Base-by-base conservation (phyloP, 352 stramenopile species). In the Phytophthora pini region DNA sequence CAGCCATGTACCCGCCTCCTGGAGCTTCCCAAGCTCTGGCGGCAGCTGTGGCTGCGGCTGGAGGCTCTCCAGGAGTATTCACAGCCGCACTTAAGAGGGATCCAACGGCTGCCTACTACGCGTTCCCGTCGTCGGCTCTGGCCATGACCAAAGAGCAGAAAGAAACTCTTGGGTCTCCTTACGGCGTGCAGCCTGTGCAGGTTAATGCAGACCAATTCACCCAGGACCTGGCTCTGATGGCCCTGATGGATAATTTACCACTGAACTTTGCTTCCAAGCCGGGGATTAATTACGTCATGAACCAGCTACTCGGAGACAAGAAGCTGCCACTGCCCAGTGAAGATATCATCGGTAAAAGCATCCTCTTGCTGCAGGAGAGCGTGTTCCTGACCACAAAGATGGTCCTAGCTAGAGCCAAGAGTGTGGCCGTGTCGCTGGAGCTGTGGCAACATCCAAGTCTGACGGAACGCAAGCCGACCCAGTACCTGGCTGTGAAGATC, bases 151-250 rank as follows among this genome's bases (percentile, higher is more conserved):
- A 88, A 56, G 78, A 92, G 24, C 81, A 89, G 39, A 68, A 67
- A 11, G 74, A 80, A 17, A 49, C 55, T 20, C 10, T 69, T 31
- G 45, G 39, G 31, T 48, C 60, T 1, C 50, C 51, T 3, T 84
- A 75, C 22, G 63, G 62, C 17, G 51, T 61, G 5, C 61, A 69
- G 38, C 32, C 34, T n/a, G 52, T 81, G 10, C 60, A 65, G 34
- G 68, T 87, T 24, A 85, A 65, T 60, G 64, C 76, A 1, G 86
- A 94, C 8, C 86, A 94, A 31, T 74, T 92, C 20, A 75, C 79
- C 7, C 83, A 92, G 46, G 86, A 94, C 54, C 72, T 94, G 57
- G 84, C 82, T 24, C 64, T 94, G 4, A 88, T 88, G 77, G 79
- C 83, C 3, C 57, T 92, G 8, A 76, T 88, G 49, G 86, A 94